Conservation (phyloP, 2,329 filamentous ascomycete genomes). For the Epichloe sibirici region DNA sequence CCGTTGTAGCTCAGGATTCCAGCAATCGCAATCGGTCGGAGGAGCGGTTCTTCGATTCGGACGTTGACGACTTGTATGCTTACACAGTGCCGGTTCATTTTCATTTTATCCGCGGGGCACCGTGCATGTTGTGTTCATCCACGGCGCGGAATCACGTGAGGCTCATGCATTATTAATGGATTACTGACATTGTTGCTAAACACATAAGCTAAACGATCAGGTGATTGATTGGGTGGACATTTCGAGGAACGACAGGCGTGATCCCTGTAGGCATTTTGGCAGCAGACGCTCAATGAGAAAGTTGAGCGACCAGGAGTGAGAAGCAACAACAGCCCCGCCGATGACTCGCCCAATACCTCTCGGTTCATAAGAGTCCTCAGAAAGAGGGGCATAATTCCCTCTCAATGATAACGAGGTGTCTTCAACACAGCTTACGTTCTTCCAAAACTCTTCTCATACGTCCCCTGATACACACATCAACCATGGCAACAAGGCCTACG, state of each 20-base stretch:
- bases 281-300: too few species aligned
- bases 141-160: conserved; percentile 14
- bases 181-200: not conserved
- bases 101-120: not conserved
- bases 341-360: not conserved
- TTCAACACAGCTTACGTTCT: not conserved
- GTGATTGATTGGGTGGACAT: not conserved
- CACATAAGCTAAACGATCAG: not conserved
- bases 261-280: too few species aligned
- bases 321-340: not conserved
- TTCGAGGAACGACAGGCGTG: too few species aligned
- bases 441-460: not conserved
- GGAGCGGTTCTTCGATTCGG: conserved; percentile 1
- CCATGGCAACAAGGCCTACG: conserved; percentile 16
- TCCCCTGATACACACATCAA: conserved; percentile 5
- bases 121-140: conserved; percentile 2
- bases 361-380: not conserved
- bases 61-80: not conserved
- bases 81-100: not conserved
- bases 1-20: not conserved
- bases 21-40: not conserved
- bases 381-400: not conserved
- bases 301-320: not conserved
- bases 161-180: conserved; percentile 6
- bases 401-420: conserved; percentile 2